Evolutionary conservation across 73 alveolate species (phyloP), one percentile per base, ranked within the genome.

Genomic region (Paramecium sexaurelia): DNA sequence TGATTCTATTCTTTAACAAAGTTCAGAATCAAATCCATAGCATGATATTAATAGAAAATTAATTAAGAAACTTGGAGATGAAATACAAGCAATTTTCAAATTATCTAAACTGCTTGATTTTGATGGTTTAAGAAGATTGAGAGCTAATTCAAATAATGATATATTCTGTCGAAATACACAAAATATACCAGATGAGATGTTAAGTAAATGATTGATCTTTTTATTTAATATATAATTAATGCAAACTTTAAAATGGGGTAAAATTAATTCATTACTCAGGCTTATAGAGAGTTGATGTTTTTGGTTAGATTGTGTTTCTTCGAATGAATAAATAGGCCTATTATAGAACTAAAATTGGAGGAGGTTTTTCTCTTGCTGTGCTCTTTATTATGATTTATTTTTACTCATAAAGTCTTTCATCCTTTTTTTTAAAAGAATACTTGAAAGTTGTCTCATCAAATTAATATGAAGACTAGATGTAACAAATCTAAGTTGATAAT

Each of bases 241-340:
- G 57, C 24, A 51, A 51, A 51, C 67, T 15, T 8, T 51, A 51
- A 51, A 51, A 17, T 61, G 83, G 83, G 83, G 83, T 61, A 61
- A 2, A 11, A 29, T 61, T 61, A 61, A 26, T 15, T 7, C 20
- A 29, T 61, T 29, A 61, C 27, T 29, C 22, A 61, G 83, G 83
- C 17, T 19, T 61, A 19, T 61, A 61, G 43, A 61, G 83, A 61
- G 43, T 61, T 13, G 83, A 61, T 61, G 83, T 61, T 61, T 61
- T 61, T 11, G 83, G 83, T 15, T 32, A 61, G 43, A 61, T 29
- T 22, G 83, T 61, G 7, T 61, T 61, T 61, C 43, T 61, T 13
- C 83, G 83, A 13, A 61, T 26, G 47, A 61, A 61, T 61, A 61
- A 61, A 61, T 61, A 61, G 26, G 27, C 43, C 24, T 61, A 61